Conservation (phyloP, 1,284 basidiomycete species). For the Porogramme epimiltina region DNA sequence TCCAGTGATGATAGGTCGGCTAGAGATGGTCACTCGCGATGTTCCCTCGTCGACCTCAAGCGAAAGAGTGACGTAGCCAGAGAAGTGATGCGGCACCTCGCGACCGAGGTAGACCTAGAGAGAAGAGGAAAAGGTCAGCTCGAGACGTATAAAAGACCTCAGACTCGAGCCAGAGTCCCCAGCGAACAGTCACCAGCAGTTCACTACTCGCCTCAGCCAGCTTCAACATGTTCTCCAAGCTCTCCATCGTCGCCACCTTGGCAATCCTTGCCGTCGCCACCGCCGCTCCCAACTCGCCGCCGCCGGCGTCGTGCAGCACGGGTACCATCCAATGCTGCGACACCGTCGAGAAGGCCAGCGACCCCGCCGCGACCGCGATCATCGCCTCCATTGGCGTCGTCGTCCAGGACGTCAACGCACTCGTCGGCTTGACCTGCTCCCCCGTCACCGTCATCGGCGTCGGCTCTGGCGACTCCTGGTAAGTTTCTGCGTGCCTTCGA, state of each 20-base stretch:
- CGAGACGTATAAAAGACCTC: conserved; percentile 1
- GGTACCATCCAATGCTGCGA: conserved; percentile 28
- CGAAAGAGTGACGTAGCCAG: no score
- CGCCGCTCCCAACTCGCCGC: conserved; percentile 24
- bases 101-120: no score
- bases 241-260: conserved; percentile 16
- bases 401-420: conserved; percentile 9
- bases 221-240: conserved; percentile 17
- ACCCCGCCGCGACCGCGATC: conserved; percentile 2
- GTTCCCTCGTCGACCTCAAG: no score
- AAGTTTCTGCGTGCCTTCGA: neutral
- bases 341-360: conserved; percentile 17
- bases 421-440: conserved; percentile 17
- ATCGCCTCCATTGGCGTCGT: conserved; percentile 16
- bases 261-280: conserved; percentile 31
- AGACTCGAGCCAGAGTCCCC: neutral
- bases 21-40: no score
- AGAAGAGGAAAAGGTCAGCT: neutral
- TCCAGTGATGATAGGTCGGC: no score
- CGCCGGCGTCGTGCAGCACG: conserved; percentile 18
- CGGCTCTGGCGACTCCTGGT: conserved; percentile 16
- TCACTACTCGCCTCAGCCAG: neutral
- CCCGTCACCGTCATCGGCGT: conserved; percentile 20
- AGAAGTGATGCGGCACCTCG: no score
- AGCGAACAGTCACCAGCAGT: conserved; percentile 3